These are phyloP conservation scores for Picochlorum sp. DNA, from an alignment of 139 green algal genomes.

Conservation along the genomic window DNA sequence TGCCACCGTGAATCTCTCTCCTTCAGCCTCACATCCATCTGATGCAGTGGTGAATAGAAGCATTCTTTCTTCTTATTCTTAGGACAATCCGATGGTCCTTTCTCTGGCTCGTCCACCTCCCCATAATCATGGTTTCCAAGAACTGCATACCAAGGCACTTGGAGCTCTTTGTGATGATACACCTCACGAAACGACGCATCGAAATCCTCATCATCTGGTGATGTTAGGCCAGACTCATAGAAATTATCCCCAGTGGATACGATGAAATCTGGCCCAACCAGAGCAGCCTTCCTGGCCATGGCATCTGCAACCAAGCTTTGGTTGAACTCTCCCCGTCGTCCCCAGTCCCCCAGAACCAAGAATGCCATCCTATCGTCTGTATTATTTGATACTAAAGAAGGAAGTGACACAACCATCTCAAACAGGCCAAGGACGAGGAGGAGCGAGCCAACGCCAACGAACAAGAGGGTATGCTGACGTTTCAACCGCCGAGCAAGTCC, in stretches of 20 bases:
- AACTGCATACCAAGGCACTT: constrained; percentile 55
- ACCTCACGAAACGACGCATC: constrained; percentile 9
- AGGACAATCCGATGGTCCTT: constrained; percentile 12
- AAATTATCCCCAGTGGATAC: constrained; percentile 17
- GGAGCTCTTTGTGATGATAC: background rate
- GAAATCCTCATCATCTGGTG: constrained; percentile 2
- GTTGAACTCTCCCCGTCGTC: constrained; percentile 14
- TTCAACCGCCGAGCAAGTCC: too few relatives aligned
- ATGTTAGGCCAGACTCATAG: constrained; percentile 7
- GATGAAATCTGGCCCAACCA: constrained; percentile 10
- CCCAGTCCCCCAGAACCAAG: constrained; percentile 19
- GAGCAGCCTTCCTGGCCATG: constrained; percentile 16
- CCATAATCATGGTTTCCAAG: constrained; percentile 62
- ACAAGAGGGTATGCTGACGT: background rate
- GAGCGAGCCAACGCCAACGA: constrained; percentile 3
- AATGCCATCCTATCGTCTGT: background rate
- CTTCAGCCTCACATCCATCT: constrained; percentile 30
- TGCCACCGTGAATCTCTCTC: constrained; percentile 48
- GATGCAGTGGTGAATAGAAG: constrained; percentile 14
- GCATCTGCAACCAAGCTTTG: constrained; percentile 13
- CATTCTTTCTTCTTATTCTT: constrained; percentile 3
- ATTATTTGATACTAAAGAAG: background rate
- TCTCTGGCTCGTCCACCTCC: constrained; percentile 13
- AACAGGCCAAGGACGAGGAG: constrained; percentile 1
- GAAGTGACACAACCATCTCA: background rate